Evolutionary conservation across 257 asterid species (phyloP).

Genomic region (Salvia splendens): DNA sequence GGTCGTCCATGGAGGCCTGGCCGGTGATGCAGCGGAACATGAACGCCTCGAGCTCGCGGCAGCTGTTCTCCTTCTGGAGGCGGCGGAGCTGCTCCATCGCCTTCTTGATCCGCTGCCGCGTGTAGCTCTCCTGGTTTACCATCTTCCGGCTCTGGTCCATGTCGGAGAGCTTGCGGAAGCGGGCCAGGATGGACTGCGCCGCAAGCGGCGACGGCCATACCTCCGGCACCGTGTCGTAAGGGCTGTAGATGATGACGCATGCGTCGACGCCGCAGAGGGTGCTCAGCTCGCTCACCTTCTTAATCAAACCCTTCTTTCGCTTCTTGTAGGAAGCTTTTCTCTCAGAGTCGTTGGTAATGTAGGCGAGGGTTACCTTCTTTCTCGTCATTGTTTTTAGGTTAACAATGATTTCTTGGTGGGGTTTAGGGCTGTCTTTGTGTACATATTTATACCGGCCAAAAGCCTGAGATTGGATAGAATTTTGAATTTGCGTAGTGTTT

Average conservation of each 20-base stretch:
- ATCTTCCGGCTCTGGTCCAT: conserved; percentile 40
- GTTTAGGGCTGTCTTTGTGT: background rate
- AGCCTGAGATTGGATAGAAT: background rate
- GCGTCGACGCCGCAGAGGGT: conserved; percentile 50
- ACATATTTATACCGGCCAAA: background rate
- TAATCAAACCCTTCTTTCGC: conserved; percentile 52
- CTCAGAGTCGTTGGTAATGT: conserved; percentile 42
- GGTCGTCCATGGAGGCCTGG: background rate
- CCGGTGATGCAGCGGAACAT: conserved; percentile 33
- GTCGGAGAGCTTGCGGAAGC: too few relatives aligned
- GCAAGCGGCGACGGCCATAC: too few relatives aligned
- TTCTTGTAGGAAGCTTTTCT: conserved; percentile 51
- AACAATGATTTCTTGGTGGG: background rate
- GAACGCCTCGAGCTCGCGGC: conserved; percentile 33
- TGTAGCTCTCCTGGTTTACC: conserved; percentile 51
- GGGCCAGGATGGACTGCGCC: too few relatives aligned
- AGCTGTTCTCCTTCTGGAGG: conserved; percentile 37
- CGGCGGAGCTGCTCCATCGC: conserved; percentile 38
- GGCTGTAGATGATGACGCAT: conserved; percentile 49
- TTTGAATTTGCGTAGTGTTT: conserved; percentile 5
- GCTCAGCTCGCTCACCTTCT: conserved; percentile 46
- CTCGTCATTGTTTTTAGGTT: conserved; percentile 37
- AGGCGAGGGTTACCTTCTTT: conserved; percentile 46
- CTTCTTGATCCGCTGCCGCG: conserved; percentile 43
- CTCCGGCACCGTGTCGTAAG: conserved; percentile 40